Percentiles rank a stretch among this genome's conserved stretches.
phyloP scores from a whole-genome alignment of 768 basidiomycete genomes.

The Tylopilus sp. region DNA sequence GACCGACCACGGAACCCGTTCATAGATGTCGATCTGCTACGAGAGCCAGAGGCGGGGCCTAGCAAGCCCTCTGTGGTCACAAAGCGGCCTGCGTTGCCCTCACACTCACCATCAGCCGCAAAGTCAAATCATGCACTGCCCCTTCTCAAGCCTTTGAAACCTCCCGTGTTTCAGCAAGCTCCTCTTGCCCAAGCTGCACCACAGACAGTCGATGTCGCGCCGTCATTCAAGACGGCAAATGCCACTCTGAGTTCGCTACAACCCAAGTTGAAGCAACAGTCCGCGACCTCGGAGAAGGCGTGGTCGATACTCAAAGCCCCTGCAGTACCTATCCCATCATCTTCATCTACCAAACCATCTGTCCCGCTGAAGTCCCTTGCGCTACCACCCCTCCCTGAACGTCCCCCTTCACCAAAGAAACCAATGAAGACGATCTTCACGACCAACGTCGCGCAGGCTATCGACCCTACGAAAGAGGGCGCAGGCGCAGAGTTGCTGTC shows the following conservation, averaged over 20 bases:
- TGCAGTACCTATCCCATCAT: conserved; percentile 14
- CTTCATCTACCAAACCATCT: conserved; percentile 10
- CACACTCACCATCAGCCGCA: background rate
- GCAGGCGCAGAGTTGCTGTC: conserved; percentile 50
- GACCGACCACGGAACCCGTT: conserved; percentile 23
- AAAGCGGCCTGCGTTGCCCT: conserved; percentile 4
- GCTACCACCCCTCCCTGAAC: conserved; percentile 27
- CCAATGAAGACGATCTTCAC: conserved; percentile 47
- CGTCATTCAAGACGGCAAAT: conserved; percentile 1
- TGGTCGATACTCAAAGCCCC: conserved; percentile 29
- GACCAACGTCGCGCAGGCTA: conserved; percentile 50
- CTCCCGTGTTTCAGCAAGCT: conserved; percentile 11
- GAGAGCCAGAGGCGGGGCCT: conserved; percentile 6
- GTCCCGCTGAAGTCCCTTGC: conserved; percentile 23
- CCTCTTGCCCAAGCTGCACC: background rate
- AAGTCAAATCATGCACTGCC: background rate
- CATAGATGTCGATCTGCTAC: conserved; percentile 5
- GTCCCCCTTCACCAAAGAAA: conserved; percentile 28
- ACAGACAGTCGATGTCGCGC: background rate
- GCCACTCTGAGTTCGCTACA: conserved; percentile 1
- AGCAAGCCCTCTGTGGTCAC: conserved; percentile 10
- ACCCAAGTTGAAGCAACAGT: conserved; percentile 8
- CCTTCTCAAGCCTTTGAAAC: conserved; percentile 17
- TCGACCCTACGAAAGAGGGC: conserved; percentile 49
- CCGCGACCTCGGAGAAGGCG: conserved; percentile 14